Evolutionary conservation across 805 yeast species (phyloP), one percentile per base, ranked within the genome.

Genomic region (Citeromyces matritensis): DNA sequence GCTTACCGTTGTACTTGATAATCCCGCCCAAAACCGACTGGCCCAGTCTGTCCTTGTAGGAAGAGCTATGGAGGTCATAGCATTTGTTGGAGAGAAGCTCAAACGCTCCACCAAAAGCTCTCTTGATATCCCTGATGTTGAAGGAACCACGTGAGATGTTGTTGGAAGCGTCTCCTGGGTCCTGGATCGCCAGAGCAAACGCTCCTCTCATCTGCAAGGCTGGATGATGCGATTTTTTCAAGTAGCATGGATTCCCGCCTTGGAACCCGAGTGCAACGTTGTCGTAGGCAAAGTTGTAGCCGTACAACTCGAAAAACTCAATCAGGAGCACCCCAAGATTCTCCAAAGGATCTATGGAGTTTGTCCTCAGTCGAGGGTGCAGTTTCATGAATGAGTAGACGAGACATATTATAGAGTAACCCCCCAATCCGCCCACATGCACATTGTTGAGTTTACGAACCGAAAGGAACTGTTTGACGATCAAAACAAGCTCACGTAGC

Each of bases 391-490:
- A 85, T 11, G 88, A 73, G 43, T 74, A 75, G 11, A 80, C 84
- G 47, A 91, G 46, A 44, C 95, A 85, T 28, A 86, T 83, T n/a
- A 83, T 81, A 6, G 95, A 73, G 49, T 78, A 88, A 0, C 97
- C 97, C 27, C 98, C 97, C 5, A 88, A 57, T 0, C 97, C 97
- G 32, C 98, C 98, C 14, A 75, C 74, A 43, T 80, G 93, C 10
- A 88, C 97, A 39, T 82, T 79, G 44, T 85, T 84, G 37, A 86
- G 58, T 35, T 65, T 70, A 43, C 96, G 62, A 2, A 83, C 73
- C 23, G 84, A 61, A 31, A 88, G 60, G 45, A 86, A 88, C 47
- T 82, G 95, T 52, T 91, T 86, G 5, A 88, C 65, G 2, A 85
- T 71, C 30, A 88, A 58, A 1, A 79, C 93, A 31, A 88, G 53